These are phyloP conservation scores for Tremella mesenterica DNA, from an alignment of 768 basidiomycete species.

Conservation along the genomic window DNA sequence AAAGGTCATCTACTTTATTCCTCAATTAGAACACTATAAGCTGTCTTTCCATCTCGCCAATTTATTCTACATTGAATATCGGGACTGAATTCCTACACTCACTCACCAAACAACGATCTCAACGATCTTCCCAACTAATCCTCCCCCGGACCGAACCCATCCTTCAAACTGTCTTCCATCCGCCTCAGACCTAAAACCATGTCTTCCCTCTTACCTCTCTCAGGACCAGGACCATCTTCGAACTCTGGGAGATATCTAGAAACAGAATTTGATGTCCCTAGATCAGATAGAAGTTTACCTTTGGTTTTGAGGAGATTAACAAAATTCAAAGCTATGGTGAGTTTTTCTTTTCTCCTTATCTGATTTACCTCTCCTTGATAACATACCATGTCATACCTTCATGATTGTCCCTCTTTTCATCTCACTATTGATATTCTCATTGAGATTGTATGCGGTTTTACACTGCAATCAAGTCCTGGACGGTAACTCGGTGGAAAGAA, in stretches of 20 bases:
- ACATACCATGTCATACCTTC: too few species aligned
- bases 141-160: background rate
- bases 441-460: background rate
- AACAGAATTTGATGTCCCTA: background rate
- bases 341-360: constrained; percentile 19
- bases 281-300: constrained; percentile 52
- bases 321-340: constrained; percentile 78
- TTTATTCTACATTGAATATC: background rate
- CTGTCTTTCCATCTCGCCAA: too few species aligned
- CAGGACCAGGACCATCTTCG: background rate
- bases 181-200: constrained; percentile 6
- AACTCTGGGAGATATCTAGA: background rate
- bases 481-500: background rate
- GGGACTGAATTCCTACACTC: background rate
- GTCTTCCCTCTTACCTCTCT: constrained; percentile 4
- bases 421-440: too few species aligned
- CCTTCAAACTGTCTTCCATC: constrained; percentile 8
- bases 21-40: too few species aligned
- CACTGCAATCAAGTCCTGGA: background rate
- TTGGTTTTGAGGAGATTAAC: constrained; percentile 70
- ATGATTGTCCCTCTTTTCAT: too few species aligned
- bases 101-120: background rate
- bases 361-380: too few species aligned
- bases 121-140: background rate
- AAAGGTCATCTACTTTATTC: too few species aligned